Conservation (phyloP, 2,329 filamentous ascomycete species). For the Teratosphaeria epicoccoides region DNA sequence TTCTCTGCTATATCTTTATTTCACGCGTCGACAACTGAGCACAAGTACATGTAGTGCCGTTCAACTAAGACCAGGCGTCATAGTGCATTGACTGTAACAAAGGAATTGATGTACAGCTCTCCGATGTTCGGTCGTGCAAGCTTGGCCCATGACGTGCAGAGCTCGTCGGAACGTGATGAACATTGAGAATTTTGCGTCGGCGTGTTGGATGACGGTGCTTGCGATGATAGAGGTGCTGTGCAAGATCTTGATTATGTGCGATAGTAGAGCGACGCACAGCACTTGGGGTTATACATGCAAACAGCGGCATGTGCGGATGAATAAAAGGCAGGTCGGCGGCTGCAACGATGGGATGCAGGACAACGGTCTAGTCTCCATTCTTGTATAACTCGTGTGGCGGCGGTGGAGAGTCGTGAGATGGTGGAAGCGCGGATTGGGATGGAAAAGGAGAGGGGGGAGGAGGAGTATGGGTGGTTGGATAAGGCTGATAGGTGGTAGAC, state of each 20-base stretch:
- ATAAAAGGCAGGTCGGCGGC: not conserved
- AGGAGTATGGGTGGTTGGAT: conserved; percentile 10
- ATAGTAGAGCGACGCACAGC: not conserved
- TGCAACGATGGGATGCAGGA: too few species aligned
- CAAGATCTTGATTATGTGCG: not conserved
- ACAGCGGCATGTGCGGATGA: not conserved
- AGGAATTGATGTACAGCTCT: not conserved
- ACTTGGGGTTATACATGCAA: not conserved
- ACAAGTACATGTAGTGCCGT: not conserved
- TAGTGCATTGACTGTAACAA: not conserved
- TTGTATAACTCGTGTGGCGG: conserved; percentile 1
- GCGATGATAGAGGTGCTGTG: not conserved
- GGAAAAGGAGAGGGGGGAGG: conserved; percentile 6
- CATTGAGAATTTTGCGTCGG: not conserved
- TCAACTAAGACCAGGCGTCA: not conserved
- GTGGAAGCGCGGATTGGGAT: conserved; percentile 11
- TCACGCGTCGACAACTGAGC: not conserved
- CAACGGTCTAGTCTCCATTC: too few species aligned
- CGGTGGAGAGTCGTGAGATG: conserved; percentile 9
- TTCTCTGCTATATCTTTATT: not conserved
- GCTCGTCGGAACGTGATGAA: not conserved
- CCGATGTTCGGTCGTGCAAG: not conserved
- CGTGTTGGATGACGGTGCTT: not conserved
- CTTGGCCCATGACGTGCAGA: not conserved
- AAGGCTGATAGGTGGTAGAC: conserved; percentile 10